These are phyloP conservation scores for Brassica cretica DNA, from an alignment of 345 rosid species.

Conservation along the genomic window DNA sequence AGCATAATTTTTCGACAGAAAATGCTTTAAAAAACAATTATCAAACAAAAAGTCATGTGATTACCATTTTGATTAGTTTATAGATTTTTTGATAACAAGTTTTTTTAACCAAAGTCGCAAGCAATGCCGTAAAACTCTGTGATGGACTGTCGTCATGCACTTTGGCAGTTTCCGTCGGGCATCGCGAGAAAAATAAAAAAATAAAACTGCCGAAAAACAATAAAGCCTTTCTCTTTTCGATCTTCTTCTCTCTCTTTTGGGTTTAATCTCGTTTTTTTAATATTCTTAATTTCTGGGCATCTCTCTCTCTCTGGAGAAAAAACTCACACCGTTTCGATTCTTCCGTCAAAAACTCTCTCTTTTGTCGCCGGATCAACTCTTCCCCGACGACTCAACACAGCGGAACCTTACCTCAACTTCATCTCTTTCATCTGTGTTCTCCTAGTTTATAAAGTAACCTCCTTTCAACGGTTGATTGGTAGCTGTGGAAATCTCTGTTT, in stretches of 20 bases:
- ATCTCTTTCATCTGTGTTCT: background rate
- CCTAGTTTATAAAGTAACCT: slow-evolving; percentile 35
- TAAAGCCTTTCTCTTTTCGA: slow-evolving; percentile 27
- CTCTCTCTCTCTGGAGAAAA: slow-evolving; percentile 31
- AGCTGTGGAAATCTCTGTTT: slow-evolving; percentile 24
- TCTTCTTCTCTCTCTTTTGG: background rate
- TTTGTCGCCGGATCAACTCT: slow-evolving; percentile 20
- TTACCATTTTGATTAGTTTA: slow-evolving; percentile 11
- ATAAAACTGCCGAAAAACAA: slow-evolving; percentile 20
- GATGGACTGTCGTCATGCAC: slow-evolving; percentile 56
- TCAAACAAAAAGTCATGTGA: background rate
- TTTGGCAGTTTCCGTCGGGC: slow-evolving; percentile 46
- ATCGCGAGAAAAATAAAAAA: slow-evolving; percentile 11
- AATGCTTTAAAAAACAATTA: background rate
- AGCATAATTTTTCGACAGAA: background rate
- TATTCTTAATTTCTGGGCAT: slow-evolving; percentile 1
- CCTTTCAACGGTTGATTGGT: slow-evolving; percentile 17
- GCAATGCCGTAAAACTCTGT: slow-evolving; percentile 25
- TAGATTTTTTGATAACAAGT: background rate
- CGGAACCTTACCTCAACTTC: background rate
- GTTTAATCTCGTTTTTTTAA: background rate
- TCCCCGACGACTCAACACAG: background rate
- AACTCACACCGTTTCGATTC: slow-evolving; percentile 36
- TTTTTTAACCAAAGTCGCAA: slow-evolving; percentile 5
- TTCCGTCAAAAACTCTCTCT: slow-evolving; percentile 10